Conservation (phyloP, 1,284 basidiomycete genomes). For the Apiotrichum gamsii region DNA sequence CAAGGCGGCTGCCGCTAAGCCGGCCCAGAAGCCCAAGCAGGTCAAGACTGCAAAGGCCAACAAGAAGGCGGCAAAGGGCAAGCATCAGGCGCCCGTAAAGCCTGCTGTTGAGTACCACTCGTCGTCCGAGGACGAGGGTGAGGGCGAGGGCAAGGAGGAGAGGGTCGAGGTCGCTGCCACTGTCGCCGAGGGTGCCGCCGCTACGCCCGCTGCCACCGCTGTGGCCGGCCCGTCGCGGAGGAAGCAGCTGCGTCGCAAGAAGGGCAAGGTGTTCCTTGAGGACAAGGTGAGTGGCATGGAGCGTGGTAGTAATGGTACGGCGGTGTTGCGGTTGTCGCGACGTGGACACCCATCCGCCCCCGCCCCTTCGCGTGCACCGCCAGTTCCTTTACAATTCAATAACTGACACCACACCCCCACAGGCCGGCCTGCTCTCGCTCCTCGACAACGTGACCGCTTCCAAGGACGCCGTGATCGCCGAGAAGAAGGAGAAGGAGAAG, state of each 20-base stretch:
- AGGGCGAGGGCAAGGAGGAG: neutral
- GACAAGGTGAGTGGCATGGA: constrained; percentile 32
- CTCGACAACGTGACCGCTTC: constrained; percentile 25
- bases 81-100: neutral
- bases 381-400: too few species aligned
- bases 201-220: neutral
- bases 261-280: constrained; percentile 44
- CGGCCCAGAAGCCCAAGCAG: neutral
- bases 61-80: neutral
- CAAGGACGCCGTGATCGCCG: constrained; percentile 19
- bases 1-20: neutral
- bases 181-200: neutral
- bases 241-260: constrained; percentile 21
- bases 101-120: constrained; percentile 5
- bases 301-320: neutral
- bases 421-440: constrained; percentile 25
- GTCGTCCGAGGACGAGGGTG: constrained; percentile 7
- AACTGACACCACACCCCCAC: neutral
- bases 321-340: neutral
- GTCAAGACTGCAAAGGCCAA: neutral
- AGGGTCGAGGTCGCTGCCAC: neutral
- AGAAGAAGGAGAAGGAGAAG: constrained; percentile 16
- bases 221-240: neutral
- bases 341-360: neutral
- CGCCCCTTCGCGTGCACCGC: neutral